Evolutionary conservation across 352 stramenopile species (phyloP), one percentile per base, ranked within the genome.

Genomic region (Globisporangium sylvaticum): DNA sequence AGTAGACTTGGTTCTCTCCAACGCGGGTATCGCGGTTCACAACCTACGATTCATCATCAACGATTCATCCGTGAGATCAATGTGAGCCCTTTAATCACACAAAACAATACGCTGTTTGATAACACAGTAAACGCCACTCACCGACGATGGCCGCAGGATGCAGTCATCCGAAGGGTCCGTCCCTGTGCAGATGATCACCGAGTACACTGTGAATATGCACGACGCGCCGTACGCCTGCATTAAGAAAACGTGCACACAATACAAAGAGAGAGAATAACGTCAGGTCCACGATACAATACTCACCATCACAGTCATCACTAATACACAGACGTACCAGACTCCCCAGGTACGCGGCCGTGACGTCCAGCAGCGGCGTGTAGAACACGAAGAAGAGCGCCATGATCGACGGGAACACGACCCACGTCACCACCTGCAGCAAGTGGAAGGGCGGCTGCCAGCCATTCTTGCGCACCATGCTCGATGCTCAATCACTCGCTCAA

Each of bases 301-400:
- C 32, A 14, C 6, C 18, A 20, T 44, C 37, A 44, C 12, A 12
- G 6, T 44, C 37, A 14, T 4, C 6, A 34, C 7, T 8, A 34
- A 39, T n/a, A 48, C 9, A 25, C 31, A 42, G 7, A 64, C 74
- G 48, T 65, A 85, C 69, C 62, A 90, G 65, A 31, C 80, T 87
- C 32, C 74, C 75, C 5, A 81, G 31, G 65, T 90, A 80, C 46
- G 85, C 74, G 7, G 72, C 65, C 58, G 79, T 78, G 8, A 62
- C 44, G 53, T 87, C 58, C 25, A 95, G 69, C 56, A 94, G 66
- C 57, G 88, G 86, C 65, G 85, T 90, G 67, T 81, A 91, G 72
- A 94, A 92, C 37, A 75, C 81, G 72, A 91, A 94, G 76, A 93
- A 95, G 65, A 91, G 74, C 71, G 74, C 78, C 74, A 94, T 87